Base-by-base conservation (phyloP, 208 protist genomes). In the Sergeia podlipaevii region DNA sequence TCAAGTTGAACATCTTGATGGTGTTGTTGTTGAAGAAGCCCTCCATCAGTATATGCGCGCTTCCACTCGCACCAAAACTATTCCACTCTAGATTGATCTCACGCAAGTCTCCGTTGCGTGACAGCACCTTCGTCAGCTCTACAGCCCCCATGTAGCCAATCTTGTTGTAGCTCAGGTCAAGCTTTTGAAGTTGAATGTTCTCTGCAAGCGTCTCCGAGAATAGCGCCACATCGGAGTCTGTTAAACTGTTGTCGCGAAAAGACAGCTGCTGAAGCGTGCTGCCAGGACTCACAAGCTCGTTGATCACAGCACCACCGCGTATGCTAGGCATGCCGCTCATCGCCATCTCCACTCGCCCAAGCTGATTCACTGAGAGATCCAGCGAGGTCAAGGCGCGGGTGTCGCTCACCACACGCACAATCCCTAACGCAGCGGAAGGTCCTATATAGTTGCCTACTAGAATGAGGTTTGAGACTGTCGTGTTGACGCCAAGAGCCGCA, bases 51-150 rank as follows among this genome's bases (percentile, higher is more conserved):
- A 96, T 53, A 8, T 74, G 43, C 15, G 77, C 41, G 39, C 69
- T 70, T 18, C 80, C 87, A 13, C 71, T 69, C 7, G 69, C 67
- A 21, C 82, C 68, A 53, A 96, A 79, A n/a, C 68, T 43, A 58
- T 96, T 96, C 80, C 85, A 91, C 63, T 96, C 83, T n/a, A 94
- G 27, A 59, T 94, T 95, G 27, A 96, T 60, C 57, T 83, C 67
- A 17, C 80, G 82, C n/a, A 96, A 50, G 50, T 95, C 87, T 33
- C 66, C 67, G 61, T 95, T 95, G 27, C 72, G 74, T 27, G 77
- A 72, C 5, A 96, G 61, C 46, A 95, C 76, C 39, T 80, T 71
- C 8, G 78, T 74, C 18, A 94, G 42, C 55, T 87, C 80, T 6
- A 76, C 45, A 17, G 86, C 90, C n/a, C 81, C 85, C 18, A 78